Base-by-base conservation (phyloP, 257 asterid genomes). In the Eucommia ulmoides region DNA sequence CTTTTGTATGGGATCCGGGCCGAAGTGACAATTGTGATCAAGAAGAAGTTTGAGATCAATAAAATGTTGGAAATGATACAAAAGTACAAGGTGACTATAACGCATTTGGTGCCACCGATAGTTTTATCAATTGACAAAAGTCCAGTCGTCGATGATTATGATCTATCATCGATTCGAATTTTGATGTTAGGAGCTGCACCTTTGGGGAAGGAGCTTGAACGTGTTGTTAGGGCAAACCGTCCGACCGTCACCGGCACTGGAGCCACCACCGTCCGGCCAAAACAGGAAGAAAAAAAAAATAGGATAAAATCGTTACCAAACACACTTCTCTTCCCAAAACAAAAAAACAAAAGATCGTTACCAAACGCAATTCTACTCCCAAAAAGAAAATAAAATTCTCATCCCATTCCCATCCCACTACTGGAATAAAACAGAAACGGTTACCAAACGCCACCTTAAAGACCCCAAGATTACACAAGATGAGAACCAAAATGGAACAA, bases 21-120 rank as follows among this genome's bases (percentile, higher is more conserved):
- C 0, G 83, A 83, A 1, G 65, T 83, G 2, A 60, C 73, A 7
- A 24, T 72, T 7, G 57, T 75, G 62, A 56, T 79, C 23, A 50
- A 72, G 76, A 68, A 64, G 3, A 79, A 70, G n/a, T 79, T 55
- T 49, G 83, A 75, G 52, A 62, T 69, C 35, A 52, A 52, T 45
- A 55, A 45, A 9, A 25, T 76, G 1, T 46, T 79, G 72, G 68
- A 58, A 10, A 23, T 69, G 19, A 56, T 75, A 0, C 44, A 65
- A 66, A 72, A 24, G 17, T 62, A 66, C 59, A 69, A 62, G 22
- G 83, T 75, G 51, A 75, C 87, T 7, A 62, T 79, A 0, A 59
- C 74, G 8, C 80, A 82, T 1, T 53, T 79, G 16, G 87, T 79
- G 47, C 87, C 87, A 45, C 87, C 87, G 33, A 69, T 79, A 17